Conservation (phyloP, 164 flowering plant genomes). For the Chimonanthus salicifolius region DNA sequence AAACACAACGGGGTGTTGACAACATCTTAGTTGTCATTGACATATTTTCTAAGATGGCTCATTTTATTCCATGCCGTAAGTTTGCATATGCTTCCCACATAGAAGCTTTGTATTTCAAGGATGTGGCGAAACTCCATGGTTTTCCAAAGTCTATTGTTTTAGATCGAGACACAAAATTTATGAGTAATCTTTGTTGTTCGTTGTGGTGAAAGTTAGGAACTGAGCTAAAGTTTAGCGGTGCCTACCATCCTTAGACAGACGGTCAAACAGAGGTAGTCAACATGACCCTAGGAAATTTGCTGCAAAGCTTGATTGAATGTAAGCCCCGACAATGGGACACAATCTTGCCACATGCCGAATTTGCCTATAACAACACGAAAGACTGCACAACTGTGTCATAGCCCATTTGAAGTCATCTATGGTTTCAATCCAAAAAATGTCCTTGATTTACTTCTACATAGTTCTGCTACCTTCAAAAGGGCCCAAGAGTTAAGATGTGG, state of each 20-base stretch:
- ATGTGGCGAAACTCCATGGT: not conserved
- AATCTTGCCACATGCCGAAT: too few species aligned
- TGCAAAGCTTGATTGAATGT: too few species aligned
- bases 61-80: not conserved
- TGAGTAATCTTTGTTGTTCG: not conserved
- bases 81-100: not conserved
- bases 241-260: not conserved
- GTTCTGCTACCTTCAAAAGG: too few species aligned
- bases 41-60: not conserved
- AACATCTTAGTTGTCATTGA: not conserved
- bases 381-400: too few species aligned
- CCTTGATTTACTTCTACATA: too few species aligned
- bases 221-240: not conserved
- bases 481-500: too few species aligned
- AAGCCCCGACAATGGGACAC: too few species aligned
- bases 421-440: too few species aligned
- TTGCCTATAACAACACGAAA: too few species aligned
- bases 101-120: not conserved
- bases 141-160: not conserved
- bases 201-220: not conserved
- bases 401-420: too few species aligned
- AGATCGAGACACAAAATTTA: not conserved
- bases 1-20: not conserved
- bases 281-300: not conserved
- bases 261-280: not conserved